These are phyloP conservation scores for Fusarium luffae DNA, from an alignment of 2,329 filamentous ascomycete species.

Conservation along the genomic window DNA sequence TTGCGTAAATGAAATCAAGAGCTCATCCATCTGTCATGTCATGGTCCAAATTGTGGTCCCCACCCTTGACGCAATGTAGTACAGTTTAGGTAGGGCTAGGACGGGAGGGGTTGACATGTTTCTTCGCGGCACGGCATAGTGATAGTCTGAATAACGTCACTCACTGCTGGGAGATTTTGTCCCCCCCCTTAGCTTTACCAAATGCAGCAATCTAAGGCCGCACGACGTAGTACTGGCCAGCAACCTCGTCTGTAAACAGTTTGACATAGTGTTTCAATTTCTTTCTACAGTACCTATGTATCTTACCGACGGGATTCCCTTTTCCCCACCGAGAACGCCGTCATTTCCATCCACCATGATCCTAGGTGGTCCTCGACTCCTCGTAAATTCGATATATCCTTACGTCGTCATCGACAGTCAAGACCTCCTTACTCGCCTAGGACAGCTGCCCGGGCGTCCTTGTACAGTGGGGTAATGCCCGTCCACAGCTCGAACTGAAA, in stretches of 20 bases:
- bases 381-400: background rate
- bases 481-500: constrained; percentile 84
- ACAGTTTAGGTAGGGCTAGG: constrained; percentile 1
- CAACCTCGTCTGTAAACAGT: background rate
- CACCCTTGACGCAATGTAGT: constrained; percentile 29
- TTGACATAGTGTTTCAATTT: constrained; percentile 7
- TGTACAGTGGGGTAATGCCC: constrained; percentile 78
- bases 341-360: constrained; percentile 1
- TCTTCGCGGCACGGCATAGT: constrained; percentile 17
- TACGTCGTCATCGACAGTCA: background rate
- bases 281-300: background rate
- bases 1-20: background rate
- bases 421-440: constrained; percentile 50
- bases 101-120: background rate
- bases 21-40: constrained; percentile 2
- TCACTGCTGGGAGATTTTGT: constrained; percentile 11
- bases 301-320: constrained; percentile 1
- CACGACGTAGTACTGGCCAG: constrained; percentile 2
- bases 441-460: constrained; percentile 72
- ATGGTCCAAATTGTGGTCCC: background rate
- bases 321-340: constrained; percentile 22
- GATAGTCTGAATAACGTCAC: constrained; percentile 31
- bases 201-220: constrained; percentile 11
- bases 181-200: constrained; percentile 15
- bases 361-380: background rate